Percentiles rank a stretch among this genome's conserved stretches.
Evolutionary conservation across 768 basidiomycete species (phyloP).

Genomic region (Boletellus emodensis): DNA sequence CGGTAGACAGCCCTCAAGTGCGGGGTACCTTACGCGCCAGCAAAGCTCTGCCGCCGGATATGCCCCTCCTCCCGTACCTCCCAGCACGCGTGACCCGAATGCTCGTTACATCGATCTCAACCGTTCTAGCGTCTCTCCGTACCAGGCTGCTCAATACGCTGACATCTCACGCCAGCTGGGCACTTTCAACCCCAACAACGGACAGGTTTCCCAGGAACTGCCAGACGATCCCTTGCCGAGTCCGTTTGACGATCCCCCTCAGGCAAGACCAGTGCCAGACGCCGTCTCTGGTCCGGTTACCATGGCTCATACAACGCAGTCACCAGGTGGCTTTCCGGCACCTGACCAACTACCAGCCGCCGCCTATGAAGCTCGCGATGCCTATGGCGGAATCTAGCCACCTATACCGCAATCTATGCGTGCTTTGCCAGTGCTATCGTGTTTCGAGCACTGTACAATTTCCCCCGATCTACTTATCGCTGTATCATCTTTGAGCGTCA

Average conservation of each 20-base stretch:
- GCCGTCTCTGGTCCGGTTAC: slow-evolving; percentile 12
- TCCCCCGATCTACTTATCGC: slow-evolving; percentile 13
- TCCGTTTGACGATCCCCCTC: slow-evolving; percentile 25
- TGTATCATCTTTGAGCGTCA: slow-evolving; percentile 22
- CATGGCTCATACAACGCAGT: slow-evolving; percentile 33
- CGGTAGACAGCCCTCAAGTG: slow-evolving; percentile 23
- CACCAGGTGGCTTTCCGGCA: slow-evolving; percentile 5
- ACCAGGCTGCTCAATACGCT: slow-evolving; percentile 70
- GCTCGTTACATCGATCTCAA: slow-evolving; percentile 60
- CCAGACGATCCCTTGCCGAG: slow-evolving; percentile 24
- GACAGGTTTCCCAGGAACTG: slow-evolving; percentile 13
- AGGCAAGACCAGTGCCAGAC: not conserved
- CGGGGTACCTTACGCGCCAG: slow-evolving; percentile 19
- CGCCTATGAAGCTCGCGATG: slow-evolving; percentile 60
- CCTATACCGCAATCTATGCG: not conserved
- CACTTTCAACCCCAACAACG: slow-evolving; percentile 20
- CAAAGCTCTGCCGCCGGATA: slow-evolving; percentile 17
- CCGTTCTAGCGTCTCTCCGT: slow-evolving; percentile 69
- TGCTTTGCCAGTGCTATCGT: slow-evolving; percentile 10
- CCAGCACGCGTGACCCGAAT: slow-evolving; percentile 17
- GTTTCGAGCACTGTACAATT: slow-evolving; percentile 18
- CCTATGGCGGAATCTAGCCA: slow-evolving; percentile 62
- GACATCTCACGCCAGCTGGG: slow-evolving; percentile 62
- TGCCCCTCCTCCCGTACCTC: not conserved
- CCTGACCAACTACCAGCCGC: slow-evolving; percentile 41